Base-by-base conservation (phyloP, 225 moss, liverwort and hornwort species). In the Takakia lepidozioides region DNA sequence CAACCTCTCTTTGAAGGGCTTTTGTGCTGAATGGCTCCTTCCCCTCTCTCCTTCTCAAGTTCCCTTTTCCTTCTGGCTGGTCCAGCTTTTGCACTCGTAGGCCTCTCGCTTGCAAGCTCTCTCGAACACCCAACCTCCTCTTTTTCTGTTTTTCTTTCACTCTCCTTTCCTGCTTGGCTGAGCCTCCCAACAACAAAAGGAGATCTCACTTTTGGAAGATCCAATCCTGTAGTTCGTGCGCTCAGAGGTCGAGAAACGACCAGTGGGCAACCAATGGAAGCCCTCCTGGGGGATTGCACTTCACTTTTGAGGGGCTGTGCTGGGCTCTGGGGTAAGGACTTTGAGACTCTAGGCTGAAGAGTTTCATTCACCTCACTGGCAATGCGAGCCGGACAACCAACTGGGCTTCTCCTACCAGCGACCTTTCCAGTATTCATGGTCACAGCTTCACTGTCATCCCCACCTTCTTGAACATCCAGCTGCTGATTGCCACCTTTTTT, bases 141-240 rank as follows among this genome's bases (percentile, higher is more conserved):
- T 51, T 13, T 55, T 61, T 46, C 56, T 58, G 11, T 49, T 58
- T 46, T 49, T 63, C 49, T 71, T 56, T 2, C 60, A 30, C 46
- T 60, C 67, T 20, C 34, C 63, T 56, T 67, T 57, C 22, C 67
- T 60, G 37, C 40, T 63, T 60, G 43, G n/a, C n/a, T n/a, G n/a
- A n/a, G n/a, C n/a, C n/a, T n/a, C n/a, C n/a, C n/a, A n/a, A n/a
- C n/a, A n/a, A n/a, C n/a, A n/a, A n/a, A n/a, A n/a, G n/a, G n/a
- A n/a, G n/a, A n/a, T n/a, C n/a, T n/a, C n/a, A n/a, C n/a, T n/a
- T n/a, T n/a, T n/a, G n/a, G n/a, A n/a, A n/a, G n/a, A n/a, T n/a
- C n/a, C n/a, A n/a, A n/a, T n/a, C n/a, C n/a, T n/a, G n/a, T n/a
- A n/a, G n/a, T n/a, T n/a, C n/a, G n/a, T n/a, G n/a, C n/a, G n/a